These are phyloP conservation scores for Lagenidium giganteum DNA, from an alignment of 352 stramenopile genomes.

Conservation along the genomic window DNA sequence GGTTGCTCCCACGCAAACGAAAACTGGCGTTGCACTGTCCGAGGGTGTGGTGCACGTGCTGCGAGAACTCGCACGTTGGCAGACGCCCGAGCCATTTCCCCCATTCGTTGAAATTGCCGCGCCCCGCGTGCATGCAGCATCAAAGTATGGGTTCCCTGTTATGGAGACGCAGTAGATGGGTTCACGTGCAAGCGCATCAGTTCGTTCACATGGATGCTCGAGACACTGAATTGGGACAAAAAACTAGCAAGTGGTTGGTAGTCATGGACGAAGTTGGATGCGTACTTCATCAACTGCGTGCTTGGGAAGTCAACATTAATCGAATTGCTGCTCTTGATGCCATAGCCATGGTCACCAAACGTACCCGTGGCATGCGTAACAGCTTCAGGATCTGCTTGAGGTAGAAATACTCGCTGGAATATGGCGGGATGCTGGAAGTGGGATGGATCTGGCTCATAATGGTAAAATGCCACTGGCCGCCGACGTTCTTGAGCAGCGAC, in stretches of 20 bases:
- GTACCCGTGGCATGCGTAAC: conserved; percentile 17
- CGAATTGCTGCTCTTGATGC: conserved; percentile 30
- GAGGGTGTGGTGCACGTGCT: conserved; percentile 25
- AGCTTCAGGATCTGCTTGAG: conserved; percentile 18
- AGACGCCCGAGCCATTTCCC: conserved; percentile 28
- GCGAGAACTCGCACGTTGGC: conserved; percentile 25
- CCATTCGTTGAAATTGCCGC: conserved; percentile 33
- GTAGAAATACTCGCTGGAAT: conserved; percentile 33
- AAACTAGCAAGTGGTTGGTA: conserved; percentile 1
- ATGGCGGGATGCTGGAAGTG: conserved; percentile 17
- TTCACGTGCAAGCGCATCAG: conserved; percentile 8
- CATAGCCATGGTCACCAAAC: conserved; percentile 48
- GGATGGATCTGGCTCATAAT: conserved; percentile 44
- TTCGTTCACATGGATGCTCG: conserved; percentile 12
- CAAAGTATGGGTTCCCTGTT: conserved; percentile 20
- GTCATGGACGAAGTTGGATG: conserved; percentile 5
- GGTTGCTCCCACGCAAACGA: conserved; percentile 33
- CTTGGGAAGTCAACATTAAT: conserved; percentile 35
- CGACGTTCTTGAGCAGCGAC: conserved; percentile 20
- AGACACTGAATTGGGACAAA: conserved; percentile 8
- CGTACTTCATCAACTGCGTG: conserved; percentile 31
- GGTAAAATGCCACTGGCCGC: conserved; percentile 34
- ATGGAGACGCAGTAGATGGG: background rate
- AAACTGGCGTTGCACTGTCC: conserved; percentile 17
- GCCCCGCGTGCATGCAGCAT: conserved; percentile 35